Evolutionary conservation across 1,284 basidiomycete species (phyloP), one percentile per base, ranked within the genome.

Genomic region (Trametes pubescens): DNA sequence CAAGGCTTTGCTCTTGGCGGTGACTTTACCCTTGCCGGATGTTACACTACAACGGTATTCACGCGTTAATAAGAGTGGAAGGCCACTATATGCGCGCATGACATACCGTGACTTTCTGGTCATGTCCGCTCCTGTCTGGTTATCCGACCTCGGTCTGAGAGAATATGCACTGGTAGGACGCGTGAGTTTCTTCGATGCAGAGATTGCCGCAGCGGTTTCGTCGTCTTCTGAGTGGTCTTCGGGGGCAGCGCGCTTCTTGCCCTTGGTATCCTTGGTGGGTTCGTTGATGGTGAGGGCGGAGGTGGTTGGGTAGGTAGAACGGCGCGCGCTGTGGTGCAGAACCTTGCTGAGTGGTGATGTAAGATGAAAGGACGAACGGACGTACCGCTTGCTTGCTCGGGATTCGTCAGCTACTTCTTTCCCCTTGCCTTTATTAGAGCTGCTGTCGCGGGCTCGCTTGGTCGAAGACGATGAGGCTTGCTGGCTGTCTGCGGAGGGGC

Each of bases 201-300:
- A 73, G 64, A 76, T 64, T 61, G 77, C 81, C 62, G 84, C 77
- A 61, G 78, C 79, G 68, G 73, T 75, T 57, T 84, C 81, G 75
- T 91, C 88, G 77, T 91, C 89, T 73, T 87, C 86, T 56, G 86
- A 86, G 66, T 78, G 77, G 47, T 80, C 78, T 78, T 92, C 91
- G 53, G 90, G 89, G 26, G 81, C 84, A 49, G 92, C 92, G 71
- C 92, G 91, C 80, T 94, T 94, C 86, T 94, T 94, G 67, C 92
- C 92, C 79, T 94, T 94, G 68, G 78, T 76, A 78, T 93, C 91
- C 73, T 84, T 84, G 1, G 79, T 67, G 46, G 88, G 85, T 81
- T 93, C 92, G 86, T 87, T 89, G 78, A 93, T 93, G 62, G 84
- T 87, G 57, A 92, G 79, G 62, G 86, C 75, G 48, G 81, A 67